Base-by-base conservation (phyloP, 2,329 filamentous ascomycete species). In the Aquanectria penicillioides region DNA sequence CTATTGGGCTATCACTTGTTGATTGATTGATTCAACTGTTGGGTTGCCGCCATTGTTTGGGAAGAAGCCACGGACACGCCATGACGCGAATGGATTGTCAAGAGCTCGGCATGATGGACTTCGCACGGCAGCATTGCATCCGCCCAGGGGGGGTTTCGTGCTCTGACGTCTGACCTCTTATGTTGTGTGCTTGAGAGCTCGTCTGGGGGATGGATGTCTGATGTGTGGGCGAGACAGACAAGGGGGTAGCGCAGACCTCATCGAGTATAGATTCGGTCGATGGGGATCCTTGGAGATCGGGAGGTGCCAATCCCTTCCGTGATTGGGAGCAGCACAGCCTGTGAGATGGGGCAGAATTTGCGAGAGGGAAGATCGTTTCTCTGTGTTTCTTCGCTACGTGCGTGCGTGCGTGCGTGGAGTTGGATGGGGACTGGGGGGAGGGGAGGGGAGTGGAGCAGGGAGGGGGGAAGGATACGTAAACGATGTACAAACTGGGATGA, bases 281-380 rank as follows among this genome's bases (percentile, higher is more conserved):
- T 59, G 52, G 51, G 52, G 51, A 46, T 51, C 51, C 50, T 36
- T 57, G 47, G 25, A 57, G 66, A 68, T 68, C 62, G 58, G 34
- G 40, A 37, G 15, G 36, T 40, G 66, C 31, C 47, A 60, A 69
- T 69, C 66, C 48, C 51, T 69, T 62, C 62, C 64, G 51, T 44
- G 63, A 66, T 53, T 18, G 61, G 66, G 46, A 40, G 44, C 31
- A 54, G 46, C 33, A 40, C 31, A 59, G 59, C 50, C 57, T 68
- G 61, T 49, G 37, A 28, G 40, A 46, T 53, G 38, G 23, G 37
- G 29, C 38, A 15, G 17, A 44, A 43, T 31, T 43, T 41, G 49
- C 25, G 33, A 59, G 55, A 44, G 12, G 29, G 43, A 18, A 25
- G 48, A 58, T 58, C 41, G 43, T 41, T 54, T 31, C 6, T 33